Evolutionary conservation across 2,329 filamentous ascomycete genomes (phyloP), one percentile per base, ranked within the genome.

Genomic region (Apiospora malaysiana): DNA sequence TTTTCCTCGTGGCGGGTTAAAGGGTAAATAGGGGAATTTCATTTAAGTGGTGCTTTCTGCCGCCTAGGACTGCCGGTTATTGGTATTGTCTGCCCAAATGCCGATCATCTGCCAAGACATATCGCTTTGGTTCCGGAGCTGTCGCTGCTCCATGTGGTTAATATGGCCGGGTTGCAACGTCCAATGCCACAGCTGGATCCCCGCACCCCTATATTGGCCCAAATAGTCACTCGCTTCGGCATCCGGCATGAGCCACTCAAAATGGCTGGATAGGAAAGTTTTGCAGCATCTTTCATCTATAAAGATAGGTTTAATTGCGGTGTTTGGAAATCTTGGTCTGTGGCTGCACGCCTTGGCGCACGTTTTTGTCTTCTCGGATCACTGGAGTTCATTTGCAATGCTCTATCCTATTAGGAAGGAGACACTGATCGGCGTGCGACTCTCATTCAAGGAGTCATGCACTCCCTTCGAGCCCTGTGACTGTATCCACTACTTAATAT

Each of bases 81-180:
- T 63, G 32, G 56, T 4, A 9, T 10, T 12, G 56, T 63, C 2
- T 8, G 40, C 1, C 1, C 32, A 63, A 63, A 63, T 63, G 56
- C 56, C 56, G 56, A 63, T 63, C 56, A 8, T 21, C 6, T 14
- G 56, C 56, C 56, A 63, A 63, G 56, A n/a, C 32, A 5, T n/a
- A 32, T 21, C 56, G 10, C 5, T 63, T 63, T 63, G 56, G 56
- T 40, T 40, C 56, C 56, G 56, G 56, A 63, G 21, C 18, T n/a
- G 9, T 37, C 56, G 14, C 56, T 4, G 4, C 32, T n/a, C 37
- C 32, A 63, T 63, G 56, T 63, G 27, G 32, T 63, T 63, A 63
- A 63, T 63, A 63, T 63, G 32, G 4, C 56, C 56, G 56, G 56
- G 27, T 63, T 63, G 56, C 12, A 63, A 63, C 56, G 56, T 63